Evolutionary conservation across 345 rosid species (phyloP), one percentile per base, ranked within the genome.

Genomic region (Draba incana): DNA sequence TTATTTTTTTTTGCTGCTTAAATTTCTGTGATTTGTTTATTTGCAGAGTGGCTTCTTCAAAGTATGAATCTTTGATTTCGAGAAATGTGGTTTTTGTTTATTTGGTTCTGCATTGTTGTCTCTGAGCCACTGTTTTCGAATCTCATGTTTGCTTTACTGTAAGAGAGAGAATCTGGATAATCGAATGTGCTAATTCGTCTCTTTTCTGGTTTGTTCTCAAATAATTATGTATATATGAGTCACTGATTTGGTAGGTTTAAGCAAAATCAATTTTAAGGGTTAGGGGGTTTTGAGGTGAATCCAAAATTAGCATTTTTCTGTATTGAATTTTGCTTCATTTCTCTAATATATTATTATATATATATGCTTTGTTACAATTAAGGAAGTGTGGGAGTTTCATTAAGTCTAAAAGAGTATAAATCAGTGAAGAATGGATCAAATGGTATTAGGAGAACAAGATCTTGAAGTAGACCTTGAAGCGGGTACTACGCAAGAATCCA

Each of bases 401-500:
- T 0, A 20, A 20, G 50, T 1, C 12, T 15, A 15, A 51, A 51
- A 48, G 38, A 15, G 35, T 37, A 48, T 50, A 27, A 30, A 42
- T 43, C 31, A 16, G 51, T 24, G 35, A 25, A 38, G 4, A 53
- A 84, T 84, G 88, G 84, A 57, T 74, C 70, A 56, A 10, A 53
- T 59, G 45, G 54, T 49, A 58, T 67, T 74, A 10, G 46, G 51
- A 58, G 84, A 70, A 16, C 55, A 66, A 48, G 83, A 78, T 72
- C 50, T 77, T 38, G 87, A 81, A 25, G 75, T 82, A 69, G 95
- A 86, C 81, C 80, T 88, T 37, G 98, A 91, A 78, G 79, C 74
- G 58, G 96, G 92, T 37, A 20, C 20, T 23, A 46, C 10, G 2
- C 59, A 43, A n/a, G 72, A 49, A 76, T 66, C 73, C 53, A 67